A percentile compares a stretch with the other conserved stretches of the same genome.
Conservation (phyloP, 768 basidiomycete genomes). For the Boletus coccyginus region DNA sequence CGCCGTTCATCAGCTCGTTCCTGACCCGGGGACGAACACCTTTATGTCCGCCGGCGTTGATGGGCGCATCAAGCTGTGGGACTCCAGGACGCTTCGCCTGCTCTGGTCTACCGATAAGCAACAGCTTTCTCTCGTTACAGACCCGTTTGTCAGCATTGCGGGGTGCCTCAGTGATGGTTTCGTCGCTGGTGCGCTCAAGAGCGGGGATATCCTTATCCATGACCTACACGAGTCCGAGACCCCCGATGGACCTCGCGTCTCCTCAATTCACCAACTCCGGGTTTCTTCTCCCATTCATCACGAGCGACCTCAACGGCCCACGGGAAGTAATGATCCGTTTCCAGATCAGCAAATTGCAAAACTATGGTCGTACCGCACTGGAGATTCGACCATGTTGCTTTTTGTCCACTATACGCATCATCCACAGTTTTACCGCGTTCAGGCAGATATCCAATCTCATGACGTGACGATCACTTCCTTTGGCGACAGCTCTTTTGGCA, state of each 20-base stretch:
- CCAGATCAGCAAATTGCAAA: slow-evolving; percentile 10
- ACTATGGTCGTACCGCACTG: slow-evolving; percentile 16
- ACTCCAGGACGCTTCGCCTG: slow-evolving; percentile 49
- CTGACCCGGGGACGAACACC: slow-evolving; percentile 37
- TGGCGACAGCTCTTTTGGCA: slow-evolving; percentile 51
- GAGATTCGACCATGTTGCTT: slow-evolving; percentile 23
- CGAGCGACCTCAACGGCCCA: slow-evolving; percentile 6
- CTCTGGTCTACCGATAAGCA: slow-evolving; percentile 59
- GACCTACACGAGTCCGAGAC: slow-evolving; percentile 37
- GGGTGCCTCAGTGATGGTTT: slow-evolving; percentile 41
- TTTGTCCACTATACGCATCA: slow-evolving; percentile 52
- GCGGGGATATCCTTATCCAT: slow-evolving; percentile 61
- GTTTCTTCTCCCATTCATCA: slow-evolving; percentile 36
- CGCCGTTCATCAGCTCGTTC: slow-evolving; percentile 52
- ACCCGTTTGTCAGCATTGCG: slow-evolving; percentile 51
- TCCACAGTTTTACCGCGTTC: slow-evolving; percentile 50
- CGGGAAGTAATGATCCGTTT: background rate
- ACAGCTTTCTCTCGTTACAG: slow-evolving; percentile 35
- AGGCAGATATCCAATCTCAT: slow-evolving; percentile 31
- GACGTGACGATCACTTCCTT: slow-evolving; percentile 40
- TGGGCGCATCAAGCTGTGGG: slow-evolving; percentile 75
- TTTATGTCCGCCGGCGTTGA: slow-evolving; percentile 59
- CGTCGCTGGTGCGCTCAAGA: slow-evolving; percentile 49
- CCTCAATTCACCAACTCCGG: slow-evolving; percentile 28
- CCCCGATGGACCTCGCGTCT: slow-evolving; percentile 8